Conservation (phyloP, 805 yeast genomes). For the Ogataea pini region DNA sequence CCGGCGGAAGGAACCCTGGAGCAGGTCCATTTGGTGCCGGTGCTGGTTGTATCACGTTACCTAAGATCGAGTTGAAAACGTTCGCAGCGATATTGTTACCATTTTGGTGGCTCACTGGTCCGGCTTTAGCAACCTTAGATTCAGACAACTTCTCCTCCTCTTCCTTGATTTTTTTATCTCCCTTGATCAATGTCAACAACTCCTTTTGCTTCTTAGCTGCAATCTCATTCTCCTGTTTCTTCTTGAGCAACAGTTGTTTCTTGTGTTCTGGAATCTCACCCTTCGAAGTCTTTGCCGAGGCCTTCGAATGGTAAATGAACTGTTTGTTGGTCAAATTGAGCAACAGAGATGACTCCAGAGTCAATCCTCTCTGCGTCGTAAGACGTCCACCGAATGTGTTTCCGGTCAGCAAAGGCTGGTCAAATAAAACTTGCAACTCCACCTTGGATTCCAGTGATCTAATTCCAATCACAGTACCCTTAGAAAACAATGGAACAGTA, state of each 20-base stretch:
- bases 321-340: slow-evolving; percentile 77
- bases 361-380: slow-evolving; percentile 76
- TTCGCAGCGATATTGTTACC: slow-evolving; percentile 26
- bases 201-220: slow-evolving; percentile 41
- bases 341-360: slow-evolving; percentile 77
- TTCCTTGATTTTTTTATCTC: slow-evolving; percentile 19
- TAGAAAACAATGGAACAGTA: slow-evolving; percentile 80
- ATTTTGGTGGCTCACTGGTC: slow-evolving; percentile 5
- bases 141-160: slow-evolving; percentile 2
- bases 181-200: slow-evolving; percentile 45
- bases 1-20: slow-evolving; percentile 7
- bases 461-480: slow-evolving; percentile 85
- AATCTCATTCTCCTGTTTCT: slow-evolving; percentile 30
- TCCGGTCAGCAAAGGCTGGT: slow-evolving; percentile 79
- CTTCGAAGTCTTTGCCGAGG: slow-evolving; percentile 46
- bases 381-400: slow-evolving; percentile 77
- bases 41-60: slow-evolving; percentile 23
- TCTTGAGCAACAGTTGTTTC: slow-evolving; percentile 23
- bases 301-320: slow-evolving; percentile 71
- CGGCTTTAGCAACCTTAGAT: not conserved
- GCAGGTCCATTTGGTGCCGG: not conserved
- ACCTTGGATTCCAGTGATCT: slow-evolving; percentile 58
- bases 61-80: slow-evolving; percentile 33
- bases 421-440: slow-evolving; percentile 79
- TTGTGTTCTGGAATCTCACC: slow-evolving; percentile 21